Base-by-base conservation (phyloP, 176 grass and related monocot species). In the Alloteropsis semialata region DNA sequence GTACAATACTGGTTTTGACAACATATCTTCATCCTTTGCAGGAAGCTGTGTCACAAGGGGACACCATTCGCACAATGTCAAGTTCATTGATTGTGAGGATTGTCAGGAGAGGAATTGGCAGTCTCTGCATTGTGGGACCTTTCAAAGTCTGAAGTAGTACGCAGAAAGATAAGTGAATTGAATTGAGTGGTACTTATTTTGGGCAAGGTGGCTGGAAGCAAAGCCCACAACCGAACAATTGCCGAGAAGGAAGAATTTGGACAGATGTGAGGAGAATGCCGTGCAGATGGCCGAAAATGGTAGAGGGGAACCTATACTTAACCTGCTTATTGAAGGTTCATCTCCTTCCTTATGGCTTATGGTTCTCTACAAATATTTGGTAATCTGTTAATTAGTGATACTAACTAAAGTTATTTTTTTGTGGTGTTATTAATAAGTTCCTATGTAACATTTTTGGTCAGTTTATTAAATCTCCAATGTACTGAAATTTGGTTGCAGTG, bases 271-370 rank as follows among this genome's bases (percentile, higher is more conserved):
- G 39, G 54, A 83, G 25, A 94, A 87, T 71, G 74, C 86, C 0
- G 79, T 81, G 80, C 85, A 81, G 75, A 81, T 94, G 92, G 89
- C 92, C 48, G 92, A 94, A 83, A 90, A 91, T 85, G 92, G 92
- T 64, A 73, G 92, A 60, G 36, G 91, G 17, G 77, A 91, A 64
- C 92, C 92, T 44, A 82, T 94, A 50, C 73, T 94, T 60, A 85
- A 81, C 48, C 83, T 86, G 34, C 85, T 94, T 42, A 83, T 91
- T 78, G 61, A 94, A 83, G 92, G 92, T 94, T 19, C 60, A 55
- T 65, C 45, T 65, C 45, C 28, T 82, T 83, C 56, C 36, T 29
- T 58, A 1, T 11, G 5, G 2, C 22, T 58, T 76, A 41, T 22
- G n/a, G 5, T 84, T 76, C 19, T 13, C 43, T 29, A 50, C 69